Evolutionary conservation across 2,329 filamentous ascomycete genomes (phyloP).

Genomic region (Colletotrichum costaricense): DNA sequence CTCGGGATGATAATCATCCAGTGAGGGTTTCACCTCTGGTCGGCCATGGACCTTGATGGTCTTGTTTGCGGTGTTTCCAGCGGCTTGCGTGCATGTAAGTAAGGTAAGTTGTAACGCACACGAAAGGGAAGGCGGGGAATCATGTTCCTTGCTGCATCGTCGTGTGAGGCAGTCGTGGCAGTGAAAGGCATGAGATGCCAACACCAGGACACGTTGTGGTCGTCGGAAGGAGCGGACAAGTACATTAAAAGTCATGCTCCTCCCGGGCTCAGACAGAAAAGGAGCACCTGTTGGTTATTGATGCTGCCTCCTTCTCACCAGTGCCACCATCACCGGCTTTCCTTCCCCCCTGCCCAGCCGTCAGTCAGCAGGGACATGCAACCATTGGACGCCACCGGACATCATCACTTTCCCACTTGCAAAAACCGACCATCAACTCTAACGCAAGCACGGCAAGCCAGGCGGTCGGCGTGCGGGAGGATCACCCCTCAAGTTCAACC

Average conservation of each 20-base stretch:
- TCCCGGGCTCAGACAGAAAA: not conserved
- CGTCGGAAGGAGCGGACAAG: not conserved
- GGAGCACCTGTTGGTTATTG: constrained; percentile 14
- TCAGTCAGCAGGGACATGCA: constrained; percentile 12
- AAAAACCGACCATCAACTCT: not conserved
- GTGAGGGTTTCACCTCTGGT: constrained; percentile 8
- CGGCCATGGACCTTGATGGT: constrained; percentile 26
- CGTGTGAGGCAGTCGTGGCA: not conserved
- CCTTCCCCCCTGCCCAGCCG: not conserved
- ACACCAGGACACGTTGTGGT: not conserved
- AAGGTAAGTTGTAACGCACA: not conserved
- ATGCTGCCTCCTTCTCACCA: not conserved
- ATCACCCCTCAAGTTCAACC: constrained; percentile 27
- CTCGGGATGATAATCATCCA: not conserved
- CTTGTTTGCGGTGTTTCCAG: constrained; percentile 8
- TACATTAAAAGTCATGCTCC: constrained; percentile 8
- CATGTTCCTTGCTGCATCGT: constrained; percentile 1
- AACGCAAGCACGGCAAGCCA: not conserved
- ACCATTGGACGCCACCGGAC: constrained; percentile 11
- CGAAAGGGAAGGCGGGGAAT: constrained; percentile 1
- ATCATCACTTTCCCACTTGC: constrained; percentile 13
- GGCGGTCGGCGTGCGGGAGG: constrained; percentile 11
- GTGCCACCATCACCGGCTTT: not conserved
- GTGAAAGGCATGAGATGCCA: not conserved
- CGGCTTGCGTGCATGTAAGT: not conserved